Conservation (phyloP, 768 basidiomycete species). For the Xerocomellus intermedius region DNA sequence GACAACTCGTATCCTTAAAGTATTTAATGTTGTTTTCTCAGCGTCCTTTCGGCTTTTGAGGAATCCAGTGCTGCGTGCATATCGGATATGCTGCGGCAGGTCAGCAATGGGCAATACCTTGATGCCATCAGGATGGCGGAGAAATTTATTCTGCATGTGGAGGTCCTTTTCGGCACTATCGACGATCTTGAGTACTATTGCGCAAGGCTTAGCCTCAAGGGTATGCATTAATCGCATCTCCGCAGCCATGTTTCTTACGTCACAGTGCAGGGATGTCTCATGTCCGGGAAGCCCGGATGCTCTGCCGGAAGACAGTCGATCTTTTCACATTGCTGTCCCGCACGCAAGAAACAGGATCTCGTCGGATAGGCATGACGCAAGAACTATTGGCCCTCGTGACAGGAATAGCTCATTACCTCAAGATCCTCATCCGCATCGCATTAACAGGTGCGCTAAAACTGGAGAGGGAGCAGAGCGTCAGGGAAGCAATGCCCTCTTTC, state of each 20-base stretch:
- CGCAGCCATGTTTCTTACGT: slow-evolving; percentile 11
- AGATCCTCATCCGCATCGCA: slow-evolving; percentile 98
- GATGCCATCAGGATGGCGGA: slow-evolving; percentile 99
- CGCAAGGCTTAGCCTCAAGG: slow-evolving; percentile 74
- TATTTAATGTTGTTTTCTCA: slow-evolving; percentile 31
- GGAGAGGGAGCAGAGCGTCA: slow-evolving; percentile 83
- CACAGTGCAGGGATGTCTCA: slow-evolving; percentile 83
- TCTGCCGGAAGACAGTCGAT: slow-evolving; percentile 98
- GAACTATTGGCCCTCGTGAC: slow-evolving; percentile 96
- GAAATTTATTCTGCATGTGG: slow-evolving; percentile 97
- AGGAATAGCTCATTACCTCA: slow-evolving; percentile 98
- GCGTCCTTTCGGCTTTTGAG: slow-evolving; percentile 95
- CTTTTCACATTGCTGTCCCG: slow-evolving; percentile 95
- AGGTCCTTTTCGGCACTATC: slow-evolving; percentile 94
- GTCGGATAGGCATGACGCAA: slow-evolving; percentile 94
- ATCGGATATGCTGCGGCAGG: slow-evolving; percentile 96
- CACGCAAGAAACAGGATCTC: slow-evolving; percentile 88
- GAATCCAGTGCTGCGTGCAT: slow-evolving; percentile 99
- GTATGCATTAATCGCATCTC: slow-evolving; percentile 43
- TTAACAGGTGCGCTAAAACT: slow-evolving; percentile 94
- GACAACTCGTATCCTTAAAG: not conserved
- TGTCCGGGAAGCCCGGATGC: slow-evolving; percentile 96
- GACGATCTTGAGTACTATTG: slow-evolving; percentile 95
- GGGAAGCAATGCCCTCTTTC: slow-evolving; percentile 84
- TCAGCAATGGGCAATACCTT: slow-evolving; percentile 94